Base-by-base conservation (phyloP, 768 basidiomycete species). In the Tulasnella sp. region DNA sequence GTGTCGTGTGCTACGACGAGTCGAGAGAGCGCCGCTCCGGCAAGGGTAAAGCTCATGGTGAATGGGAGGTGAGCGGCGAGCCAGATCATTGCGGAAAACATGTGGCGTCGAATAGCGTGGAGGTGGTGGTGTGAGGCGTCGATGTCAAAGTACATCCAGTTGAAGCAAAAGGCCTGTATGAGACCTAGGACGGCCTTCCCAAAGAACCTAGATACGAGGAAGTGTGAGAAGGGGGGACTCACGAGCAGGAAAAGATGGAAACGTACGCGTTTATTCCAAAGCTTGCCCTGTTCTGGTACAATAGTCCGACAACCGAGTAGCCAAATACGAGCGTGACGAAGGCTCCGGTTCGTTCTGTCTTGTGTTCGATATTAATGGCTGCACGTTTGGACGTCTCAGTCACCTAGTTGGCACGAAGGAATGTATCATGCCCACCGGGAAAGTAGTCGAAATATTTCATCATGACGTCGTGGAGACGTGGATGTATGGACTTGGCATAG, bases 131-230 rank as follows among this genome's bases (percentile, higher is more conserved):
- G 39, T n/a, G 17, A 40, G 17, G 34, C 36, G 39, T 54, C 52
- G 36, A 54, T 40, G 52, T 54, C 52, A 40, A 54, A 54, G 37
- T 54, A 54, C 0, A 54, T 41, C 52, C 52, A 54, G 37, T 54
- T 54, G 39, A 54, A 54, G 37, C 52, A 54, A 31, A 54, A 54
- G 35, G 52, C 52, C 12, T 54, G 52, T 23, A 54, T 17, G 34
- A 54, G 52, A 14, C 39, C 52, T 8, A 54, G 52, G 15, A 40
- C 52, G 39, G 52, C 52, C 32, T 54, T 54, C 8, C 52, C 52
- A 40, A 37, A 54, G 37, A 54, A 54, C 8, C 52, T 54, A 17
- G 8, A 12, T 12, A 50, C 9, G 49, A 32, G n/a, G 46, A 17
- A 7, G 21, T 5, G 7, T 25, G 46, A 49, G 46, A 32, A 32